Evolutionary conservation across 2,329 filamentous ascomycete genomes (phyloP).

Genomic region (Chrysoporthe puriensis): DNA sequence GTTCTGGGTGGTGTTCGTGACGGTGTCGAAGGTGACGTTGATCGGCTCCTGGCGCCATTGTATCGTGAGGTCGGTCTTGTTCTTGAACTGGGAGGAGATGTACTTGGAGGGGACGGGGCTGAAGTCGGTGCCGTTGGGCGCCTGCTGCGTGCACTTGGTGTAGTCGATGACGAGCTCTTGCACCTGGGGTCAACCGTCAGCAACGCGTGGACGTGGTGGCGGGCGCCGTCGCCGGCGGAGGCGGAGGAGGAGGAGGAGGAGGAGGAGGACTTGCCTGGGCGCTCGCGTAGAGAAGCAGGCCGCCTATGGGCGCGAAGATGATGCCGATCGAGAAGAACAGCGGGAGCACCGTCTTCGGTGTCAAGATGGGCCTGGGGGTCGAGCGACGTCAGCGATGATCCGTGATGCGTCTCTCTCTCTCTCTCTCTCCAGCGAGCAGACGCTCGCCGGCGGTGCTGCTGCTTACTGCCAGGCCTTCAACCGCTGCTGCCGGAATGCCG

Average conservation of each 20-base stretch:
- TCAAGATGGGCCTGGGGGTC: constrained; percentile 77
- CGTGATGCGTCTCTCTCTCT: too few species aligned
- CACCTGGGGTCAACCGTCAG: constrained; percentile 58
- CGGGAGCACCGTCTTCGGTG: constrained; percentile 89
- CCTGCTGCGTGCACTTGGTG: constrained; percentile 69
- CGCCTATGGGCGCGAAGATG: constrained; percentile 92
- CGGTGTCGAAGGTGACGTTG: constrained; percentile 46
- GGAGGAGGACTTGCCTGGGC: constrained; percentile 60
- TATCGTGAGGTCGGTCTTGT: constrained; percentile 43
- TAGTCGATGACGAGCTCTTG: constrained; percentile 93
- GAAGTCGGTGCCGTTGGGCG: constrained; percentile 50
- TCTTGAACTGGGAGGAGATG: constrained; percentile 74
- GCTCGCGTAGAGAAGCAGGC: constrained; percentile 83
- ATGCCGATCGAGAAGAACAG: constrained; percentile 90
- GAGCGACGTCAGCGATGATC: constrained; percentile 21
- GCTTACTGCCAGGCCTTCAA: constrained; percentile 97
- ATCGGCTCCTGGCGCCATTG: constrained; percentile 49
- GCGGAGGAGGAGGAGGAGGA: neutral
- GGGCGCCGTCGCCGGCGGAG: neutral
- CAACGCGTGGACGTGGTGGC: neutral
- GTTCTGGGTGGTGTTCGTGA: constrained; percentile 46
- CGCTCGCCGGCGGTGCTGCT: constrained; percentile 36
- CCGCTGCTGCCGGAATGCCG: constrained; percentile 94
- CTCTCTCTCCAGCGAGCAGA: neutral
- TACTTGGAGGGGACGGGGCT: constrained; percentile 57